Conservation (phyloP, 306 rosid genomes). For the Sindora glabra region DNA sequence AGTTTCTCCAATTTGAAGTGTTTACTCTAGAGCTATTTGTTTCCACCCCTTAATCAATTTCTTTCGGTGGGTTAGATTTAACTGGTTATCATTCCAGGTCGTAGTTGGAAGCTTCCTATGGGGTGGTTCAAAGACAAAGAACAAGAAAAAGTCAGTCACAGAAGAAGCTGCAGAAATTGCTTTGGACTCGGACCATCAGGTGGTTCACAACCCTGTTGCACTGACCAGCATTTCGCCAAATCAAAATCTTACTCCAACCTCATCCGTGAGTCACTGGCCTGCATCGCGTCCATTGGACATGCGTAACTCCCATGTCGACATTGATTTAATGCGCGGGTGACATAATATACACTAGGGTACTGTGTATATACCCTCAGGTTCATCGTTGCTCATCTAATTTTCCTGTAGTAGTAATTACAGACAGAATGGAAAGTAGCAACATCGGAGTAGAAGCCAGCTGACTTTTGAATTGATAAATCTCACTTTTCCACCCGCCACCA, state of each 20-base stretch:
- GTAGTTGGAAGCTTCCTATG: conserved; percentile 86
- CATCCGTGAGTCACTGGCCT: conserved; percentile 68
- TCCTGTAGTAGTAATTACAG: conserved; percentile 38
- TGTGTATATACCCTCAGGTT: conserved; percentile 33
- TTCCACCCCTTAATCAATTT: background rate
- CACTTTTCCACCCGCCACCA: conserved; percentile 35
- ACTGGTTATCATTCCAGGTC: conserved; percentile 48
- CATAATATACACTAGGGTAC: conserved; percentile 8
- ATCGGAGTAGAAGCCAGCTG: conserved; percentile 40
- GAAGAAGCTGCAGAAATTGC: conserved; percentile 46
- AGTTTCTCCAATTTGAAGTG: background rate
- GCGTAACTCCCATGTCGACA: conserved; percentile 77
- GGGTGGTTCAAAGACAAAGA: conserved; percentile 70
- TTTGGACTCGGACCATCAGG: conserved; percentile 50
- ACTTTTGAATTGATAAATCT: conserved; percentile 24
- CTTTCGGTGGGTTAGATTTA: background rate
- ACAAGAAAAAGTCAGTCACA: conserved; percentile 50
- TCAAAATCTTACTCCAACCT: conserved; percentile 49
- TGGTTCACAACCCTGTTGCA: conserved; percentile 42
- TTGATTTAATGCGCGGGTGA: conserved; percentile 95
- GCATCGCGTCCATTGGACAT: conserved; percentile 62
- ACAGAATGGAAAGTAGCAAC: conserved; percentile 25
- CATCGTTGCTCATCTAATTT: conserved; percentile 40
- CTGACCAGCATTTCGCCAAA: conserved; percentile 32
- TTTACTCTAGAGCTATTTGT: too few species aligned